These are phyloP conservation scores for Kuraishia hungarica DNA, from an alignment of 805 yeast species.

Conservation along the genomic window DNA sequence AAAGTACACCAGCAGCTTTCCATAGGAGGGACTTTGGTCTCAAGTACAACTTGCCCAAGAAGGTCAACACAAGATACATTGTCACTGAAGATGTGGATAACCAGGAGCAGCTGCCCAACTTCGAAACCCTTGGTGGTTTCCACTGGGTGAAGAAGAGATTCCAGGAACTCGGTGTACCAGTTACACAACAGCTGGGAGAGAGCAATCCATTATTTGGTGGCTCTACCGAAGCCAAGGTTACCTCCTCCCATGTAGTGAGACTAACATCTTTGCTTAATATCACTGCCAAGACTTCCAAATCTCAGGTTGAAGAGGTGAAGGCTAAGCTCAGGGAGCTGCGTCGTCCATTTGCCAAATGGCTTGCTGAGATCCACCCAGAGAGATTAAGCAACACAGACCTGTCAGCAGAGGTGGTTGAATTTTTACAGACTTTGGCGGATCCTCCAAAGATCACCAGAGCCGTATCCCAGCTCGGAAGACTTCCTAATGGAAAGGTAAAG, in stretches of 20 bases:
- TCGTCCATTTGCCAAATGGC: conserved; percentile 44
- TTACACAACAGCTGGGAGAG: conserved; percentile 12
- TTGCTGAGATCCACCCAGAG: conserved; percentile 42
- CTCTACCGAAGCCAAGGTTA: not conserved
- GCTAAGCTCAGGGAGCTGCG: conserved; percentile 37
- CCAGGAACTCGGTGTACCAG: conserved; percentile 55
- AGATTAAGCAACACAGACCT: conserved; percentile 24
- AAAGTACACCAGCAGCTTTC: conserved; percentile 57
- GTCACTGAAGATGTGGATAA: conserved; percentile 62
- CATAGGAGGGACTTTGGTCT: conserved; percentile 70
- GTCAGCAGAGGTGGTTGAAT: conserved; percentile 29
- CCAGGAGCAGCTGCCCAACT: conserved; percentile 58
- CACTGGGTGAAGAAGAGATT: conserved; percentile 56
- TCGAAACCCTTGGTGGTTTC: conserved; percentile 53
- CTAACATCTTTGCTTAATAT: conserved; percentile 22
- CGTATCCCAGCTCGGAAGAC: not conserved
- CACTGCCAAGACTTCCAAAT: conserved; percentile 15
- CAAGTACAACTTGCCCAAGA: conserved; percentile 60
- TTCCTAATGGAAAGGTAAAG: conserved; percentile 8
- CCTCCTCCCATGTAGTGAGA: conserved; percentile 15
- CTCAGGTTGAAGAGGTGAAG: conserved; percentile 25
- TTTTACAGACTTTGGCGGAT: conserved; percentile 20
- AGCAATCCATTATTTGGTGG: conserved; percentile 7
- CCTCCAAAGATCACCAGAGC: not conserved
- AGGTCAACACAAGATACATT: conserved; percentile 48